These are phyloP conservation scores for Lanmaoa rubissima DNA, from an alignment of 768 basidiomycete genomes.

Conservation along the genomic window DNA sequence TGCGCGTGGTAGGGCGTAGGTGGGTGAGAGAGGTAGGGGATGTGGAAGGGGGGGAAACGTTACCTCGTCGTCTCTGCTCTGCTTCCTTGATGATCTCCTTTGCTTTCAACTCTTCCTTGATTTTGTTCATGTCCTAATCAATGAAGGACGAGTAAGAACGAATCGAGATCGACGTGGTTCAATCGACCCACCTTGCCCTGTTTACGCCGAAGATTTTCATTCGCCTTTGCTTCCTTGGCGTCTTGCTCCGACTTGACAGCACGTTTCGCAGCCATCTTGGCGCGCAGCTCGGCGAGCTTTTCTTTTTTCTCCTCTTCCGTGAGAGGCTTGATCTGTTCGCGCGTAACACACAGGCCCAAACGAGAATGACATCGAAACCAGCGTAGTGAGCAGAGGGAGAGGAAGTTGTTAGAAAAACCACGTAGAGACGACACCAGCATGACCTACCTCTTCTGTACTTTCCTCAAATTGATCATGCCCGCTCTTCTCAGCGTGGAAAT, in stretches of 20 bases:
- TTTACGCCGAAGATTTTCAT: conserved; percentile 81
- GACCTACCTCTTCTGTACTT: conserved; percentile 81
- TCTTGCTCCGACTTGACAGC: conserved; percentile 70
- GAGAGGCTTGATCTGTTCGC: conserved; percentile 76
- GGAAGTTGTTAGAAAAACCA: background rate
- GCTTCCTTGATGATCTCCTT: conserved; percentile 85
- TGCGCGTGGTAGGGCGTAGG: background rate
- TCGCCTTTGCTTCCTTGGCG: conserved; percentile 65
- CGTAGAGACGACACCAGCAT: background rate
- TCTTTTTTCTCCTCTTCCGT: conserved; percentile 92
- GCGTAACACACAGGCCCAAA: background rate
- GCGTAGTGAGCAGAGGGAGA: background rate
- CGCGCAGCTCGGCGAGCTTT: conserved; percentile 74
- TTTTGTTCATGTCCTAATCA: conserved; percentile 60
- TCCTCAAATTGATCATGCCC: conserved; percentile 97
- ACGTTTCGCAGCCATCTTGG: conserved; percentile 81
- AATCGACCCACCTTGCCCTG: conserved; percentile 61
- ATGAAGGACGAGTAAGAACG: conserved; percentile 3
- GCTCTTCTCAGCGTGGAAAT: conserved; percentile 92
- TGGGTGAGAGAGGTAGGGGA: background rate
- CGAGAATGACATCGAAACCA: background rate
- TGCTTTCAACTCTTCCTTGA: conserved; percentile 72
- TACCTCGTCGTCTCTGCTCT: conserved; percentile 77
- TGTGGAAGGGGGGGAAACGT: background rate
- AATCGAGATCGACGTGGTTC: background rate